phyloP scores from a whole-genome alignment of 2,329 filamentous ascomycete genomes.

The Diaporthe sp. region DNA sequence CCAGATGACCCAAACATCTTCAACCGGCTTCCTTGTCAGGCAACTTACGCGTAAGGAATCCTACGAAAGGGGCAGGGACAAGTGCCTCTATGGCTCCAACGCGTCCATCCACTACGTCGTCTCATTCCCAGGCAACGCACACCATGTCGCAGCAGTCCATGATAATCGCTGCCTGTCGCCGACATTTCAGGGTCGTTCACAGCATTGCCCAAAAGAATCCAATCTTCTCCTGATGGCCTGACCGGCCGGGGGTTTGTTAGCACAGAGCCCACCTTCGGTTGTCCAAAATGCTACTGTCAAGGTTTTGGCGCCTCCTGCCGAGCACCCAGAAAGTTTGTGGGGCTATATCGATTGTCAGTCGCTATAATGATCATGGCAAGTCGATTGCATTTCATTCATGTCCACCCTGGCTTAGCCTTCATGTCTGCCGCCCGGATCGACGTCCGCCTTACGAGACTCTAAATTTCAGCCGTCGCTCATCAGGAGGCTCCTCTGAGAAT shows the following conservation, averaged over 20 bases:
- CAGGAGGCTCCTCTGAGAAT: not conserved
- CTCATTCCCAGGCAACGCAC: not conserved
- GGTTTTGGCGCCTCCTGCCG: conserved; percentile 20
- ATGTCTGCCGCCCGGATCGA: not conserved
- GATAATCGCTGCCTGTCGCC: not conserved
- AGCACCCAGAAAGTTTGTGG: not conserved
- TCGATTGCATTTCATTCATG: not conserved
- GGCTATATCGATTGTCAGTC: not conserved
- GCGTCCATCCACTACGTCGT: not conserved
- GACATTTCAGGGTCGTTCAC: not conserved
- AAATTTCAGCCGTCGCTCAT: not conserved
- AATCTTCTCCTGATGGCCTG: not conserved
- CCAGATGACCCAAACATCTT: not conserved
- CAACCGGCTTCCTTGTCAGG: not conserved
- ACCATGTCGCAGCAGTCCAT: not conserved
- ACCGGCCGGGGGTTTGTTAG: not conserved
- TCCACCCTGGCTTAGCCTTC: not conserved
- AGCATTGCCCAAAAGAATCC: not conserved
- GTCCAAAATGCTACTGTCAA: conserved; percentile 23
- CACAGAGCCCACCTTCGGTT: not conserved
- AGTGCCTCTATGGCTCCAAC: not conserved
- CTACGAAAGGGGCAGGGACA: not conserved
- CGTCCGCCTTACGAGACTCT: not conserved
- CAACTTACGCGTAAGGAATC: not conserved
- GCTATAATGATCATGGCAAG: not conserved